Evolutionary conservation across 1,284 basidiomycete species (phyloP), one percentile per base, ranked within the genome.

Genomic region (Tranzscheliella williamsii): DNA sequence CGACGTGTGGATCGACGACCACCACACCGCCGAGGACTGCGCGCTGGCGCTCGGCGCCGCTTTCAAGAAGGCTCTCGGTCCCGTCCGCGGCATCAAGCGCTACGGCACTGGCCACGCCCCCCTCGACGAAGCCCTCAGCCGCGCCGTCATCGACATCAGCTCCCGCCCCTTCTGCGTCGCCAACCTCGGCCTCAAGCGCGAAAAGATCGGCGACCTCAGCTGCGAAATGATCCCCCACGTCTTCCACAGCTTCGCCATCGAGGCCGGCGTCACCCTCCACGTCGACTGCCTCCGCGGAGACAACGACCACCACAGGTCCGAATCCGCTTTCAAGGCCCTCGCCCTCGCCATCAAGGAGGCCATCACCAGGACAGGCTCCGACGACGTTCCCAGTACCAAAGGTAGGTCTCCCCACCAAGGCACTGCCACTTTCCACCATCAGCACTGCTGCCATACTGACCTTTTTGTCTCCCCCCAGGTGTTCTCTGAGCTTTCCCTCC

Each of bases 21-120:
- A 99, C 79, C 95, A 99, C 81, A 91, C 94, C 35, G 91, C 94
- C 83, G 78, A 96, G 84, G 93, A 96, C 80, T 89, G 86, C 76
- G 91, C 92, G 11, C 87, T 96, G 52, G 92, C 91, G 4, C 83
- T 97, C 9, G 93, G 93, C 12, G 86, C 87, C 20, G 94, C 91
- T 15, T 98, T 98, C 82, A 97, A 96, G 79, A 82, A 90, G 78
- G 95, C 95, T 15, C 82, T 99, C 26, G 94, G 95, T 24, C 91
- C 95, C 5, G 86, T 96, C 30, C 87, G 87, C 57, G 95, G 95
- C 11, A 98, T 99, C 75, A 86, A 86, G 74, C 84, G 95, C 50
- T 99, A 96, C 78, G 95, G 95, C 13, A 95, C 89, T 22, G 95
- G 91, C 5, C 94, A 92, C 77, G 95, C 95, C 5, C 95, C 95